Conservation (phyloP, 257 asterid species). For the Jacaranda copaia region DNA sequence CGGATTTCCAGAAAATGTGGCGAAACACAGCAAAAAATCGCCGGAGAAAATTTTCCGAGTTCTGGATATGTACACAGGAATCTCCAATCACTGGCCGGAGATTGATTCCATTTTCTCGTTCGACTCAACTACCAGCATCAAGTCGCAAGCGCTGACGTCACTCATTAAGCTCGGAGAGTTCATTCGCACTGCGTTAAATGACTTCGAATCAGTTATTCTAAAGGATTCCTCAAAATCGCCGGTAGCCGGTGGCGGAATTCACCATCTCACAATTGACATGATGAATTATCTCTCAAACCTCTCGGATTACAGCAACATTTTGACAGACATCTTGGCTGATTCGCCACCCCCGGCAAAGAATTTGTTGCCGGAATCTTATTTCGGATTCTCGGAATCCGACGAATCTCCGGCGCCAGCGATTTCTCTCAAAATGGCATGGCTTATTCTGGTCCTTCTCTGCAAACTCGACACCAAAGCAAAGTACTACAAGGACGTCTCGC, state of each 20-base stretch:
- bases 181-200: slow-evolving; percentile 49
- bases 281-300: slow-evolving; percentile 69
- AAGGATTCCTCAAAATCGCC: slow-evolving; percentile 66
- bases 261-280: slow-evolving; percentile 58
- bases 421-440: slow-evolving; percentile 67
- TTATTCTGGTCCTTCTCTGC: slow-evolving; percentile 66
- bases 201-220: slow-evolving; percentile 61
- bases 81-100: slow-evolving; percentile 70
- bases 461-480: slow-evolving; percentile 76
- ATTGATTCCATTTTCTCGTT: slow-evolving; percentile 71
- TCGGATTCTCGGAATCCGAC: slow-evolving; percentile 60
- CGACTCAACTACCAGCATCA: slow-evolving; percentile 52
- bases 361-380: slow-evolving; percentile 57
- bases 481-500: slow-evolving; percentile 65
- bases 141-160: slow-evolving; percentile 62
- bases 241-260: slow-evolving; percentile 73
- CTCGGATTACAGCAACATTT: slow-evolving; percentile 70
- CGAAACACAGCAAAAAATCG: slow-evolving; percentile 54
- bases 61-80: slow-evolving; percentile 80
- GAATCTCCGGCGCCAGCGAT: slow-evolving; percentile 60
- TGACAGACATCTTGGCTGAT: slow-evolving; percentile 60
- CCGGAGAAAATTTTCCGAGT: slow-evolving; percentile 68
- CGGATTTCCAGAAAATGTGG: slow-evolving; percentile 69
- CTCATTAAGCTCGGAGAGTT: slow-evolving; percentile 59
- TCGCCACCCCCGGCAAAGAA: slow-evolving; percentile 49